These are phyloP conservation scores for Pythium rishiriense DNA, from an alignment of 352 stramenopile genomes.

Conservation along the genomic window DNA sequence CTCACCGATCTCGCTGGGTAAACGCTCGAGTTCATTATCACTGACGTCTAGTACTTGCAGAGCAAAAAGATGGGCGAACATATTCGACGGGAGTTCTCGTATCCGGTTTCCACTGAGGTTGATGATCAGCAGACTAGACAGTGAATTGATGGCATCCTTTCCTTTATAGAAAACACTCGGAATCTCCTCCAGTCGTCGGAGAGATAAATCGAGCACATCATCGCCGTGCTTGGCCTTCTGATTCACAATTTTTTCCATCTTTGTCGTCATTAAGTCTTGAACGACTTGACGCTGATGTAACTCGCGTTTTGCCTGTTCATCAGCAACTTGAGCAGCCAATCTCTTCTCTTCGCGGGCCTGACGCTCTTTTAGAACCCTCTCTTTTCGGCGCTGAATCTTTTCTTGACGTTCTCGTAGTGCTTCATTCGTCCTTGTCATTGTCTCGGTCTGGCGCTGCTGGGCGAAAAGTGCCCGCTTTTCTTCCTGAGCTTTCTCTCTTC, in stretches of 20 bases:
- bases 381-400: conserved; percentile 60
- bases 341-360: conserved; percentile 58
- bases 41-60: conserved; percentile 58
- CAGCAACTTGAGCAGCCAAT: conserved; percentile 38
- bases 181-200: conserved; percentile 38
- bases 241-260: conserved; percentile 49
- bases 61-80: conserved; percentile 65
- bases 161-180: conserved; percentile 49
- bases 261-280: conserved; percentile 53
- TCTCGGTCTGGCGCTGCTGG: conserved; percentile 51
- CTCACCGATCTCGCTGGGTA: conserved; percentile 60
- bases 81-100: conserved; percentile 33
- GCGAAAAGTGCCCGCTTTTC: conserved; percentile 45
- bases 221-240: conserved; percentile 58
- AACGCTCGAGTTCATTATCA: conserved; percentile 43
- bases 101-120: conserved; percentile 63
- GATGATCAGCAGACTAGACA: conserved; percentile 69
- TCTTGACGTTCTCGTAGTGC: conserved; percentile 63
- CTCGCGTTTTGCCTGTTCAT: conserved; percentile 44
- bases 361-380: conserved; percentile 56
- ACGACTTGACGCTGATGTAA: conserved; percentile 48
- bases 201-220: conserved; percentile 48
- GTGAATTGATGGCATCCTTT: conserved; percentile 44
- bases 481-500: conserved; percentile 45
- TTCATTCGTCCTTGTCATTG: conserved; percentile 53